Percentiles rank a stretch among this genome's conserved stretches.
Conservation (phyloP, 2,329 filamentous ascomycete species). For the Gyromitra esculenta region DNA sequence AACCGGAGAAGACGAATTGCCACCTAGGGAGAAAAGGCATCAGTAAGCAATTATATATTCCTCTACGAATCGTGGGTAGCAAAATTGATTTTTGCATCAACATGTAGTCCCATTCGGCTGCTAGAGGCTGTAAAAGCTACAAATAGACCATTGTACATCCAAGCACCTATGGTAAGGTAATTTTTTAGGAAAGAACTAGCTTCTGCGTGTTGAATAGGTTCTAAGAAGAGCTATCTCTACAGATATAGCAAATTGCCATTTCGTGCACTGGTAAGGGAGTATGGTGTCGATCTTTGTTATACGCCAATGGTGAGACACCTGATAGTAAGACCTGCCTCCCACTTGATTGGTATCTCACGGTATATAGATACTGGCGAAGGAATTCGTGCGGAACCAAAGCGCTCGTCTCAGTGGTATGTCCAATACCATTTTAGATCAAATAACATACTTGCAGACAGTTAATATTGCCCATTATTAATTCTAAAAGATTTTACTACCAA, state of each 20-base stretch:
- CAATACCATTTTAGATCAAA: constrained; percentile 44
- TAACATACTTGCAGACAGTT: neutral
- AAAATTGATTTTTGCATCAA: constrained; percentile 7
- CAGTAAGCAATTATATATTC: constrained; percentile 28
- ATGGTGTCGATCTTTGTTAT: constrained; percentile 74
- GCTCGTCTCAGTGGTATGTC: constrained; percentile 69
- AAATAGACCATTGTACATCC: constrained; percentile 68
- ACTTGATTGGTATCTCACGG: constrained; percentile 16
- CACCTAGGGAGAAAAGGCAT: constrained; percentile 35
- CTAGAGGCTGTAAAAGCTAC: constrained; percentile 68
- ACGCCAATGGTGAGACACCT: constrained; percentile 70
- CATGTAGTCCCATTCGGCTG: constrained; percentile 67
- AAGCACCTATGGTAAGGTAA: constrained; percentile 75
- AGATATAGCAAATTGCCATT: constrained; percentile 70
- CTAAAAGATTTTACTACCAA: constrained; percentile 69
- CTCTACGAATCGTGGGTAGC: neutral
- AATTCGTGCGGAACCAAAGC: constrained; percentile 71
- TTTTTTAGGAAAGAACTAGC: constrained; percentile 60
- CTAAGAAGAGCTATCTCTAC: constrained; percentile 5
- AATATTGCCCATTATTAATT: constrained; percentile 47
- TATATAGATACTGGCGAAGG: constrained; percentile 69
- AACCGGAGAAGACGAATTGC: constrained; percentile 30
- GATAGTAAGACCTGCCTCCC: neutral
- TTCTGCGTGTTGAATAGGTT: constrained; percentile 7
- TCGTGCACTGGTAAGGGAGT: constrained; percentile 72